Conservation (phyloP, 2,329 filamentous ascomycete species). For the Paraconiothyrium brasiliense region DNA sequence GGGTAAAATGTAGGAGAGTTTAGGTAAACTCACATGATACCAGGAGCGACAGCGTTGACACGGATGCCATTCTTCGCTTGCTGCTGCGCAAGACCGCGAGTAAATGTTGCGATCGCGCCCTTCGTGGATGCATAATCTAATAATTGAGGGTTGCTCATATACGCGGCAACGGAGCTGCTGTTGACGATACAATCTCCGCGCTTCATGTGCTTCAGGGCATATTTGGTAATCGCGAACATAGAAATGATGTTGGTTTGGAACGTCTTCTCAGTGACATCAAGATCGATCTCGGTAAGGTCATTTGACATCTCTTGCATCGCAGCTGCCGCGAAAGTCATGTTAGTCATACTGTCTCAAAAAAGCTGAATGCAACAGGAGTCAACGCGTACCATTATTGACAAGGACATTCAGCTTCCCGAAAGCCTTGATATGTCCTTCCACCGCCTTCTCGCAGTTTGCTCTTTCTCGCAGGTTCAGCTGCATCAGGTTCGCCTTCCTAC, state of each 20-base stretch:
- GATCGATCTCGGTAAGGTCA: constrained; percentile 63
- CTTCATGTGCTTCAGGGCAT: constrained; percentile 75
- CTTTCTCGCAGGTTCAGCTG: constrained; percentile 67
- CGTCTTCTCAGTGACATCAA: constrained; percentile 64
- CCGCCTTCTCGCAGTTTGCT: constrained; percentile 72
- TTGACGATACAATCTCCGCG: constrained; percentile 78
- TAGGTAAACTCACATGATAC: constrained; percentile 54
- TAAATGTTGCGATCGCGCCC: constrained; percentile 80
- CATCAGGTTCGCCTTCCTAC: constrained; percentile 58
- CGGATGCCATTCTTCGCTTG: constrained; percentile 74
- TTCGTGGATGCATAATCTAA: constrained; percentile 82
- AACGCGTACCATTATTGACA: constrained; percentile 29
- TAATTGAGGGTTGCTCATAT: constrained; percentile 77
- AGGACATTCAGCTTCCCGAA: constrained; percentile 74
- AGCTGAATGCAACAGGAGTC: background rate
- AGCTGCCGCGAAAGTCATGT: constrained; percentile 42
- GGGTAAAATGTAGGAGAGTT: too few species aligned
- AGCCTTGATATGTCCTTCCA: constrained; percentile 69
- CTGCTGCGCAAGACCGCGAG: constrained; percentile 77
- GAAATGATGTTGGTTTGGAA: constrained; percentile 81
- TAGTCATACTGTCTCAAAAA: background rate
- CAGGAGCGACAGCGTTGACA: constrained; percentile 77
- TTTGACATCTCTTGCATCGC: constrained; percentile 65
- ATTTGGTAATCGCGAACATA: constrained; percentile 80
- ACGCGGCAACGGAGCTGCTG: constrained; percentile 81